Percentiles rank a stretch among this genome's conserved stretches.
Conservation (phyloP, 2,329 filamentous ascomycete species). For the Sarocladium brachiariae region DNA sequence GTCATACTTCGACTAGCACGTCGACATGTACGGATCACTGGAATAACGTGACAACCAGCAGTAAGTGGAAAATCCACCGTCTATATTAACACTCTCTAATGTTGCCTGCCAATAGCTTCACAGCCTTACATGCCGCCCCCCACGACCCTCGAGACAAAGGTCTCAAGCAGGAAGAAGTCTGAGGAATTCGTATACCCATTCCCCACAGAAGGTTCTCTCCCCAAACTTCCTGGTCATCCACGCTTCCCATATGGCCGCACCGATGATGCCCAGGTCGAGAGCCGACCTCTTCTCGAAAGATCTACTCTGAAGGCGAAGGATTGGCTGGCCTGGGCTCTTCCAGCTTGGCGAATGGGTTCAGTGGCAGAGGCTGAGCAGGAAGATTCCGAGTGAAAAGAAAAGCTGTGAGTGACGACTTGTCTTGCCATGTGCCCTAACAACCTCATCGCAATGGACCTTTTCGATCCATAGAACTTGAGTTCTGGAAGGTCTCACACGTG, state of each 20-base stretch:
- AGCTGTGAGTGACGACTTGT: too few relatives aligned
- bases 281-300: background rate
- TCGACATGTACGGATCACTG: conserved; percentile 3
- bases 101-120: background rate
- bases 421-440: too few relatives aligned
- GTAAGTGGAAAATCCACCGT: background rate
- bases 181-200: background rate
- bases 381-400: background rate
- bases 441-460: too few relatives aligned
- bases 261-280: background rate
- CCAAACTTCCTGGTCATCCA: background rate
- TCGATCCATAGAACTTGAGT: background rate
- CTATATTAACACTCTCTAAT: background rate
- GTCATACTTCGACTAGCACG: conserved; percentile 5
- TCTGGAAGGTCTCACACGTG: too few relatives aligned
- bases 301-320: background rate
- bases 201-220: background rate
- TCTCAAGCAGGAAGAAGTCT: conserved; percentile 2
- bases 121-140: background rate
- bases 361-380: background rate
- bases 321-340: background rate
- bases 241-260: background rate
- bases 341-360: background rate
- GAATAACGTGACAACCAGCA: background rate
- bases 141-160: conserved; percentile 1